Conservation (phyloP, 148 eudicot species). For the Polygonum maritimum region DNA sequence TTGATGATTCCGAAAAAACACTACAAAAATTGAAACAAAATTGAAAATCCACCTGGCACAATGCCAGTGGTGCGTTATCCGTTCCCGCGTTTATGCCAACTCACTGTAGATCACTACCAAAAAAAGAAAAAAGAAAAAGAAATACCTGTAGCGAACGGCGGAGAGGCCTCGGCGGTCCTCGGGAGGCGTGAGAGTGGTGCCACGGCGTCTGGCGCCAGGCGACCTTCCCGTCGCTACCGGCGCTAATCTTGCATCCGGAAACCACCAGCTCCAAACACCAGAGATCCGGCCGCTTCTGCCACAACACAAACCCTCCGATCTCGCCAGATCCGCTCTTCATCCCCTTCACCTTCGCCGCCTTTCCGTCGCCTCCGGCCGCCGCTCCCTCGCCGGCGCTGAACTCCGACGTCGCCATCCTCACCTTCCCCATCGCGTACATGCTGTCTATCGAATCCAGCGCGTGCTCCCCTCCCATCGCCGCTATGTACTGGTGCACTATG, state of each 20-base stretch:
- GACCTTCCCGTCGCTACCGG: conserved; percentile 89
- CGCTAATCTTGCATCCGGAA: conserved; percentile 80
- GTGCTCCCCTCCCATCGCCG: conserved; percentile 78
- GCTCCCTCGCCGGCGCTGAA: conserved; percentile 50
- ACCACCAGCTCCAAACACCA: conserved; percentile 87
- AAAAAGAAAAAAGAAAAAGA: not conserved
- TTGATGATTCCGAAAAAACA: not conserved
- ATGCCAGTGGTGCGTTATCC: not conserved
- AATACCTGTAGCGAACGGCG: conserved; percentile 84
- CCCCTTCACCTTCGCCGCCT: conserved; percentile 47
- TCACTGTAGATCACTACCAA: not conserved
- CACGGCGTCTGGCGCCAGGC: conserved; percentile 98
- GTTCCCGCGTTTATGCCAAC: conserved; percentile 9
- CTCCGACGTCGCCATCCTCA: conserved; percentile 73
- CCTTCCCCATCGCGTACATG: conserved; percentile 91
- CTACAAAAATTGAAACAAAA: not conserved
- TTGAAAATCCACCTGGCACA: not conserved
- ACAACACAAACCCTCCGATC: conserved; percentile 79
- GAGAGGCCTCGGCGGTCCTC: conserved; percentile 89
- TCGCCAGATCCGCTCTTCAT: conserved; percentile 38
- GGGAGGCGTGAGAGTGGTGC: conserved; percentile 84
- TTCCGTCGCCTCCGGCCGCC: conserved; percentile 11
- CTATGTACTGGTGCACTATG: conserved; percentile 88
- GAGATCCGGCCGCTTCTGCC: conserved; percentile 81
- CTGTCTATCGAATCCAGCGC: conserved; percentile 69